Percentiles rank a stretch among this genome's conserved stretches.
These are phyloP conservation scores for Rhizomucor pusillus DNA, from an alignment of 371 early-diverging fungal species.

Conservation along the genomic window DNA sequence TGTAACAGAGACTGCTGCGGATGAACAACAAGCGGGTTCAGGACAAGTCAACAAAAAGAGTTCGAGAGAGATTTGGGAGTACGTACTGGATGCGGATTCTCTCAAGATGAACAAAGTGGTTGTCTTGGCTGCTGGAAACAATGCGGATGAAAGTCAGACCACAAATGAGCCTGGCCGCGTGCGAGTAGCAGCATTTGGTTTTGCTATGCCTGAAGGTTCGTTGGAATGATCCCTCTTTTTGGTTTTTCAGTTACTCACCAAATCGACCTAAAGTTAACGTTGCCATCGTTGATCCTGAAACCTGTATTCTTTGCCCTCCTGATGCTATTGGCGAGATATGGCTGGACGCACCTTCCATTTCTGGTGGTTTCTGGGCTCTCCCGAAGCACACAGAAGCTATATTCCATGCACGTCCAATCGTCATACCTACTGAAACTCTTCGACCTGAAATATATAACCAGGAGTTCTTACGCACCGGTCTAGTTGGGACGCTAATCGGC, in stretches of 20 bases:
- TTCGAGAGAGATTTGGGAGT: constrained; percentile 55
- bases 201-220: constrained; percentile 60
- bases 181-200: constrained; percentile 55
- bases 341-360: constrained; percentile 74
- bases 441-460: constrained; percentile 48
- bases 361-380: constrained; percentile 81
- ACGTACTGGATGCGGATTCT: constrained; percentile 55
- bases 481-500: constrained; percentile 74
- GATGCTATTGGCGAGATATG: constrained; percentile 85
- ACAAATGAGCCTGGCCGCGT: constrained; percentile 15
- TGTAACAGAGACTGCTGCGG: constrained; percentile 29
- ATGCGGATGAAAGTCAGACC: constrained; percentile 9
- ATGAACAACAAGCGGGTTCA: constrained; percentile 8
- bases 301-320: constrained; percentile 67
- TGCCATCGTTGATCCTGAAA: constrained; percentile 83
- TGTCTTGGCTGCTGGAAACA: constrained; percentile 48
- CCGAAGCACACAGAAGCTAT: constrained; percentile 71
- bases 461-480: constrained; percentile 75
- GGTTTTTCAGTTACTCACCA: too few species aligned
- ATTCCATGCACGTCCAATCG: constrained; percentile 64
- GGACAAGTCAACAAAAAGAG: constrained; percentile 27
- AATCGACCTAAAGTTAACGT: constrained; percentile 50
- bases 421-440: constrained; percentile 51
- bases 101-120: constrained; percentile 51
- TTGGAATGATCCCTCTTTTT: too few species aligned